These are phyloP conservation scores for Cercospora sesami DNA, from an alignment of 2,329 filamentous ascomycete genomes.

Conservation along the genomic window DNA sequence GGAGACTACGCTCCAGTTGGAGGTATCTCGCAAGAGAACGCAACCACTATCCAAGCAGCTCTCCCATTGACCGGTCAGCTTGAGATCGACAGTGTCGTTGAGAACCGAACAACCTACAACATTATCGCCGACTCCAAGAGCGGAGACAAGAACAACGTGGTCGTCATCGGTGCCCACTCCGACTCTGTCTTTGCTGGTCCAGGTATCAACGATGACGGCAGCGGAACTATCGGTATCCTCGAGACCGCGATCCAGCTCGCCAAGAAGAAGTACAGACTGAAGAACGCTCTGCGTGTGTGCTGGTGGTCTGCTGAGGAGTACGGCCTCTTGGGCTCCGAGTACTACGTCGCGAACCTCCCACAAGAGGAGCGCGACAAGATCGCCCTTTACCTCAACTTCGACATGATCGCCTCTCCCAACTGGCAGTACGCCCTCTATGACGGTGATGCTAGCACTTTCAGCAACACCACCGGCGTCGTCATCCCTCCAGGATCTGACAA, in stretches of 20 bases:
- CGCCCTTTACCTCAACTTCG: conserved; percentile 68
- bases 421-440: conserved; percentile 59
- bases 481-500: conserved; percentile 64
- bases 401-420: conserved; percentile 69
- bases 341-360: conserved; percentile 52
- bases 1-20: conserved; percentile 66
- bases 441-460: conserved; percentile 55
- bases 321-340: conserved; percentile 60
- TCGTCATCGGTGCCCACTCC: conserved; percentile 61
- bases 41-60: conserved; percentile 55
- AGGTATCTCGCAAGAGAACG: conserved; percentile 62
- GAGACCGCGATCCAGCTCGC: conserved; percentile 62
- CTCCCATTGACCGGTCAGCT: conserved; percentile 48
- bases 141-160: conserved; percentile 60
- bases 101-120: conserved; percentile 55
- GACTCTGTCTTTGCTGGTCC: conserved; percentile 63
- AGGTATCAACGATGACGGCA: conserved; percentile 78
- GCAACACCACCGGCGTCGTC: conserved; percentile 49
- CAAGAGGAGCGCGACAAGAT: conserved; percentile 58
- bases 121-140: conserved; percentile 61
- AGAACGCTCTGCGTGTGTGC: conserved; percentile 66
- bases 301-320: conserved; percentile 67
- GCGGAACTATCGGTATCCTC: conserved; percentile 62
- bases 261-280: conserved; percentile 64
- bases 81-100: conserved; percentile 47